phyloP scores from a whole-genome alignment of 2,329 filamentous ascomycete species.

The Dactylonectria macrodidyma region DNA sequence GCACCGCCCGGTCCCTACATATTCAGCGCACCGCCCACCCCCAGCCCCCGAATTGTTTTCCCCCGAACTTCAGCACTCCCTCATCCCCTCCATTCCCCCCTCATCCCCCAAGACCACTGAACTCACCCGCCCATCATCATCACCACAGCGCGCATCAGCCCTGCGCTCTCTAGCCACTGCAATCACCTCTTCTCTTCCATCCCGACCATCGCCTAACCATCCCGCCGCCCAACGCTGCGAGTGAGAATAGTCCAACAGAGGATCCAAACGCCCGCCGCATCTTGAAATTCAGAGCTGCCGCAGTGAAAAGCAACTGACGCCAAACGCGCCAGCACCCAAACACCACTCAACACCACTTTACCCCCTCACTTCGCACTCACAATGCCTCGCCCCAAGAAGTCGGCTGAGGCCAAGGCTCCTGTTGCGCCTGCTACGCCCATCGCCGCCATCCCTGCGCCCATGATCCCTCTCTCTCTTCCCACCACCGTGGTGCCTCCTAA shows the following conservation, averaged over 20 bases:
- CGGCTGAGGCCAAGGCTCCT: slow-evolving; percentile 55
- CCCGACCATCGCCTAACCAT: slow-evolving; percentile 15
- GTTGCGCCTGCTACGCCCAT: slow-evolving; percentile 46
- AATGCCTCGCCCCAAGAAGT: slow-evolving; percentile 65
- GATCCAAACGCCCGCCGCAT: slow-evolving; percentile 13
- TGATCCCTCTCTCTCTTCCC: slow-evolving; percentile 56
- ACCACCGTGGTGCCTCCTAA: slow-evolving; percentile 37
- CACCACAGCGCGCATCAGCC: slow-evolving; percentile 37
- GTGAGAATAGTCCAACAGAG: slow-evolving; percentile 17
- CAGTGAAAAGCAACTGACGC: slow-evolving; percentile 9
- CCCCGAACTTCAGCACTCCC: slow-evolving; percentile 51
- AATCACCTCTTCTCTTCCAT: slow-evolving; percentile 24
- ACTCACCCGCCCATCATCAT: slow-evolving; percentile 46
- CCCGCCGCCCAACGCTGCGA: slow-evolving; percentile 5
- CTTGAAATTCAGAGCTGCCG: slow-evolving; percentile 17
- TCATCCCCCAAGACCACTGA: slow-evolving; percentile 47
- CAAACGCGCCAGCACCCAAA: slow-evolving; percentile 10
- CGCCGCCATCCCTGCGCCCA: slow-evolving; percentile 54
- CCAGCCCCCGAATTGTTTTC: slow-evolving; percentile 49
- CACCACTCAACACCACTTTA: background rate
- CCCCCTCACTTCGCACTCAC: slow-evolving; percentile 26
- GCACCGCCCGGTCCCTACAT: slow-evolving; percentile 51
- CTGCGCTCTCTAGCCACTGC: slow-evolving; percentile 37
- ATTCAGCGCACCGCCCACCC: slow-evolving; percentile 55
- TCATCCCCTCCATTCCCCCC: slow-evolving; percentile 45